Percentiles rank a stretch among this genome's conserved stretches.
phyloP scores from a whole-genome alignment of 2,329 filamentous ascomycete genomes.

The Botryotinia globosa region DNA sequence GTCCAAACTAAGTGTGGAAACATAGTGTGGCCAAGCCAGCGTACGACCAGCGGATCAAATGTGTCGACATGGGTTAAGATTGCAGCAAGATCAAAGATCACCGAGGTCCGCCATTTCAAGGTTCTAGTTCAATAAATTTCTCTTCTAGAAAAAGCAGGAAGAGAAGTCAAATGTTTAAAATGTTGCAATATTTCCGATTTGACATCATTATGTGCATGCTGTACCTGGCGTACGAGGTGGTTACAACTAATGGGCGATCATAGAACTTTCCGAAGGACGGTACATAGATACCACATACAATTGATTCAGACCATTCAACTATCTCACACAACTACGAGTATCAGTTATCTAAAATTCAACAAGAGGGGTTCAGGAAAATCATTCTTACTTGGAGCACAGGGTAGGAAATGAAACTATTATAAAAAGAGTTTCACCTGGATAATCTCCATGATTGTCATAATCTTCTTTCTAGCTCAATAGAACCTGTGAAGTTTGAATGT shows the following conservation, averaged over 20 bases:
- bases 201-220: conserved; percentile 14
- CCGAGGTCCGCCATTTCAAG: conserved; percentile 15
- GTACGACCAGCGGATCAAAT: conserved; percentile 20
- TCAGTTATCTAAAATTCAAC: background rate
- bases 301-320: background rate
- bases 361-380: background rate
- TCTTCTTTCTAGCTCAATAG: background rate
- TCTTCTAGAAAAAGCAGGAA: conserved; percentile 19
- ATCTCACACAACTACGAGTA: background rate
- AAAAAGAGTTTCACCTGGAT: background rate
- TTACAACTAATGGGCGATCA: conserved; percentile 12
- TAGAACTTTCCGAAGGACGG: conserved; percentile 7
- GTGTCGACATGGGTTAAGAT: conserved; percentile 17
- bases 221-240: conserved; percentile 10
- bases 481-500: background rate
- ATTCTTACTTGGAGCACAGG: background rate
- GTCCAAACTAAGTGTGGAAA: conserved; percentile 24
- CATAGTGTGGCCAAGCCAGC: conserved; percentile 20
- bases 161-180: background rate
- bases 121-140: conserved; percentile 15
- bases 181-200: conserved; percentile 17
- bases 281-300: background rate
- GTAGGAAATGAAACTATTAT: background rate
- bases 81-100: conserved; percentile 18
- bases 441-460: background rate